Evolutionary conservation across 148 eudicot genomes (phyloP).

Genomic region (Suaeda aralocaspica): DNA sequence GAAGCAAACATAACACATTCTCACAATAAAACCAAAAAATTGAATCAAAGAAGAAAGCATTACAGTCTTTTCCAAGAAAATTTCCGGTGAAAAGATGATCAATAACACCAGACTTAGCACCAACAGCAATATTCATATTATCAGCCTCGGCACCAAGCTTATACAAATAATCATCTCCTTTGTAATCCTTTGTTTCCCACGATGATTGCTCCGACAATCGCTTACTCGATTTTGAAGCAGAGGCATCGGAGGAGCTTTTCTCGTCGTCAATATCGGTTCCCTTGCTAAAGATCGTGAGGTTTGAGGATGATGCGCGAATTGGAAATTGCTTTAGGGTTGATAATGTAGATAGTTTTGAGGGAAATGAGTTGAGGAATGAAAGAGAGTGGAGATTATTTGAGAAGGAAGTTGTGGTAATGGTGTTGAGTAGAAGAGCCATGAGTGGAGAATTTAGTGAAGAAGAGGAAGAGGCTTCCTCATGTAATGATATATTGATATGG

Average conservation of each 20-base stretch:
- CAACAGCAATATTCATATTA: conserved; percentile 86
- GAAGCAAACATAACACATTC: no score
- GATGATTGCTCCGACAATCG: conserved; percentile 80
- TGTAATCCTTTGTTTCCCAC: conserved; percentile 79
- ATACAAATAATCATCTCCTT: conserved; percentile 86
- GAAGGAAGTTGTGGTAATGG: conserved; percentile 8
- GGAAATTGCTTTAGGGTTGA: neutral
- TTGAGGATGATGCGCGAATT: conserved; percentile 1
- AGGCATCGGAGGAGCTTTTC: neutral
- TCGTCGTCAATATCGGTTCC: conserved; percentile 2
- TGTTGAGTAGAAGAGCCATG: conserved; percentile 21
- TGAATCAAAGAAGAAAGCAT: neutral
- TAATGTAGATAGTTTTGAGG: conserved; percentile 3
- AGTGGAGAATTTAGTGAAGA: neutral
- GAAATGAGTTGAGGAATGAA: conserved; percentile 20
- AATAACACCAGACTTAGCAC: conserved; percentile 83
- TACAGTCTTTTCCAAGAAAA: conserved; percentile 83
- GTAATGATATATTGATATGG: neutral
- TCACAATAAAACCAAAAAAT: neutral
- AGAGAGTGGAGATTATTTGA: conserved; percentile 15
- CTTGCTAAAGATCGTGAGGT: conserved; percentile 21
- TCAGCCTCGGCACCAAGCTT: conserved; percentile 89
- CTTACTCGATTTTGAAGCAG: conserved; percentile 24
- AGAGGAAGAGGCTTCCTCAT: neutral
- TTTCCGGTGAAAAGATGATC: conserved; percentile 85